Conservation (phyloP, 345 rosid species). For the Mercurialis annua region DNA sequence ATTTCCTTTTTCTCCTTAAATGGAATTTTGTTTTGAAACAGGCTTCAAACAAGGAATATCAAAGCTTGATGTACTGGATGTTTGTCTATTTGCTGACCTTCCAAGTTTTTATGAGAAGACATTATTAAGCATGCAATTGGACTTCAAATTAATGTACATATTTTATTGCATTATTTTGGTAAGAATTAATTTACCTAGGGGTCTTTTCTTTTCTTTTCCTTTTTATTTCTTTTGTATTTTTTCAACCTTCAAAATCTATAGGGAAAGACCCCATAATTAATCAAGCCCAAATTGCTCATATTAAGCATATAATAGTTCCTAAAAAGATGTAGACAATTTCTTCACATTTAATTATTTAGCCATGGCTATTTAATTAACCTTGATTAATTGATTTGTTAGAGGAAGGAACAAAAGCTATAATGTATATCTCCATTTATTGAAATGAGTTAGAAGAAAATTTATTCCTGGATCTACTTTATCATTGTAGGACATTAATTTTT, state of each 20-base stretch:
- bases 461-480: not conserved
- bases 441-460: not conserved
- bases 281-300: slow-evolving; percentile 19
- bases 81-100: slow-evolving; percentile 57
- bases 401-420: not conserved
- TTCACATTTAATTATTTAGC: not conserved
- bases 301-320: slow-evolving; percentile 15
- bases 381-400: not conserved
- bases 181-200: slow-evolving; percentile 20
- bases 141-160: slow-evolving; percentile 41
- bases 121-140: slow-evolving; percentile 37
- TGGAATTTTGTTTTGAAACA: slow-evolving; percentile 44
- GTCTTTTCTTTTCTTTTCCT: not conserved
- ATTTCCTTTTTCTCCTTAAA: slow-evolving; percentile 17
- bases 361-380: not conserved
- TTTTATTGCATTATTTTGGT: slow-evolving; percentile 16
- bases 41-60: slow-evolving; percentile 57
- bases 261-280: not conserved
- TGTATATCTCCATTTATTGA: not conserved
- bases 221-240: not conserved
- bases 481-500: not conserved
- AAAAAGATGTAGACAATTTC: slow-evolving; percentile 18
- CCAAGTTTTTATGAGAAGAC: slow-evolving; percentile 64
- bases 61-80: slow-evolving; percentile 58
- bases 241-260: not conserved